Percentiles rank a stretch among this genome's conserved stretches.
Conservation (phyloP, 257 asterid genomes). For the Nicotiana noctiflora region DNA sequence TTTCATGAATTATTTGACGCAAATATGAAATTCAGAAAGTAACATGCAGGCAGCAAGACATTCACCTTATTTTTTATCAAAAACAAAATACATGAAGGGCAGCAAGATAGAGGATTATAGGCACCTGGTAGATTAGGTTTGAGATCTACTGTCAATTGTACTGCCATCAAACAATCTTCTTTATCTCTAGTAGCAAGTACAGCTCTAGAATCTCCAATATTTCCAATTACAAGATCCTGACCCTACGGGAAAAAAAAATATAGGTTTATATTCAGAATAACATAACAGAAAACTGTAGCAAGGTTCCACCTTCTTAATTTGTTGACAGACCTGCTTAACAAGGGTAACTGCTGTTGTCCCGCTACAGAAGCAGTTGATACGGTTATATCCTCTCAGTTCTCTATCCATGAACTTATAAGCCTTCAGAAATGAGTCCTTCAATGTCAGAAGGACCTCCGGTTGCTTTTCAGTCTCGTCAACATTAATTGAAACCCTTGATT, state of each 20-base stretch:
- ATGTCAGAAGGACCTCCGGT: not conserved
- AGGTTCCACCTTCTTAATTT: not conserved
- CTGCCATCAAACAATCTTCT: slow-evolving; percentile 2
- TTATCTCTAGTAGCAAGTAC: not conserved
- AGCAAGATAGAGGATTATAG: not conserved
- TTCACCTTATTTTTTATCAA: too few species aligned
- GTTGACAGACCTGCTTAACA: slow-evolving; percentile 8
- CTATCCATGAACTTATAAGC: not conserved
- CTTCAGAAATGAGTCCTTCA: not conserved
- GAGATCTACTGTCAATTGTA: slow-evolving; percentile 10
- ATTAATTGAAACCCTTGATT: not conserved
- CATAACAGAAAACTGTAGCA: not conserved
- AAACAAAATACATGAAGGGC: too few species aligned
- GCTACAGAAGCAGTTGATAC: not conserved
- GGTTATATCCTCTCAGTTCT: not conserved
- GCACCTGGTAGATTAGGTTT: slow-evolving; percentile 5
- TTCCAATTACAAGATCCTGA: slow-evolving; percentile 2
- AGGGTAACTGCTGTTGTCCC: slow-evolving; percentile 7
- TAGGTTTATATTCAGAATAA: too few species aligned
- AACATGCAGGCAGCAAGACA: not conserved
- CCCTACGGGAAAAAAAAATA: not conserved
- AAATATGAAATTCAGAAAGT: not conserved
- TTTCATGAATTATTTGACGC: not conserved
- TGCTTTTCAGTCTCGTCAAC: slow-evolving; percentile 5
- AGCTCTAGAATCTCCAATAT: slow-evolving; percentile 12